Percentiles rank a stretch among this genome's conserved stretches.
Conservation (phyloP, 2,329 filamentous ascomycete species). For the Chlorencoelia australis region DNA sequence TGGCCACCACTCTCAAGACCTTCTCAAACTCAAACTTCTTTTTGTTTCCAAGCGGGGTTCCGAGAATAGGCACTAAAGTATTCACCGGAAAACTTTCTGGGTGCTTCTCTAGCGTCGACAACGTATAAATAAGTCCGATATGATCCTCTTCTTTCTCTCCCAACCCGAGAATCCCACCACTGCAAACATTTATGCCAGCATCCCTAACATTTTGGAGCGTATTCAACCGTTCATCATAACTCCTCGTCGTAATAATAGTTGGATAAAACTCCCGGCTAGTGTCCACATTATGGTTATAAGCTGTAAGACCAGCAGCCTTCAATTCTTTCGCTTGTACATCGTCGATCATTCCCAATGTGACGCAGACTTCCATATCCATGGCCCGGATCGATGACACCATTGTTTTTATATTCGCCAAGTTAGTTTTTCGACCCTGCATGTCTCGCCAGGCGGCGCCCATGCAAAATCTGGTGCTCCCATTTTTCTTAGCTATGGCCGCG, state of each 20-base stretch:
- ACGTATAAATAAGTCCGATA: constrained; percentile 73
- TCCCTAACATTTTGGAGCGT: constrained; percentile 73
- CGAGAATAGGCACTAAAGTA: constrained; percentile 81
- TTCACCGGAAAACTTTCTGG: constrained; percentile 91
- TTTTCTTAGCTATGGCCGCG: constrained; percentile 66
- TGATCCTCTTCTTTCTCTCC: constrained; percentile 73
- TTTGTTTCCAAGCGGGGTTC: constrained; percentile 71
- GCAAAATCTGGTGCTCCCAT: constrained; percentile 85
- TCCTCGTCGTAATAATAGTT: constrained; percentile 72
- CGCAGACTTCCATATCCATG: constrained; percentile 83
- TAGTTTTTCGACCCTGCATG: constrained; percentile 83
- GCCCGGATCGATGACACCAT: constrained; percentile 76
- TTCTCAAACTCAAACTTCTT: constrained; percentile 66
- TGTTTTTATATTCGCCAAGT: constrained; percentile 70
- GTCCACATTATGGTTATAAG: constrained; percentile 92
- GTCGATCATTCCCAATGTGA: constrained; percentile 93
- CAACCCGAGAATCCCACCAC: constrained; percentile 76
- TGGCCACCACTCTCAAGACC: constrained; percentile 73
- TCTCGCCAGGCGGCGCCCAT: constrained; percentile 93
- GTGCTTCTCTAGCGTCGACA: constrained; percentile 69
- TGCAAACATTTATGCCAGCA: constrained; percentile 83
- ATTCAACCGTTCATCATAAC: constrained; percentile 76
- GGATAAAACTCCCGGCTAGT: constrained; percentile 86
- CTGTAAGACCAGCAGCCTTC: constrained; percentile 74
- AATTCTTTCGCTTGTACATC: constrained; percentile 69